Evolutionary conservation across 345 rosid genomes (phyloP), one percentile per base, ranked within the genome.

Genomic region (Lenwebbia sp.): DNA sequence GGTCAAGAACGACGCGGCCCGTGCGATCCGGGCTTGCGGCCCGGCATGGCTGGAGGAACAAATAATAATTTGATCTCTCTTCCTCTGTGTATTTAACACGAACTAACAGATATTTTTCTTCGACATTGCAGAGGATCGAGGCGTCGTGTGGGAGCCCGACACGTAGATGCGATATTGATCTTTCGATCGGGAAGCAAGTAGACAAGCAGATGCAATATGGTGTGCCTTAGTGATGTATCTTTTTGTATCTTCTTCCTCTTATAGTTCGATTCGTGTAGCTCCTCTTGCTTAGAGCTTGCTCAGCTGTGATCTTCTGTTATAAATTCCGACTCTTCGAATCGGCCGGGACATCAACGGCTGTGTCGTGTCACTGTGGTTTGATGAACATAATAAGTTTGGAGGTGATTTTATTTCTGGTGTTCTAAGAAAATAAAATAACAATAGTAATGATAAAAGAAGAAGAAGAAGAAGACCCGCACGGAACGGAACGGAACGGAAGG

Each of bases 51-150:
- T n/a, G n/a, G n/a, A n/a, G n/a, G n/a, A n/a, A n/a, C n/a, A n/a
- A n/a, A n/a, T n/a, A n/a, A n/a, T n/a, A n/a, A n/a, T n/a, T n/a
- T n/a, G n/a, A n/a, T n/a, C n/a, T n/a, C n/a, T n/a, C n/a, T n/a
- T n/a, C n/a, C n/a, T n/a, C n/a, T n/a, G n/a, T n/a, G n/a, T n/a
- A n/a, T n/a, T n/a, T n/a, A n/a, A n/a, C n/a, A n/a, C n/a, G n/a
- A n/a, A n/a, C n/a, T 49, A 54, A 28, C 26, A 53, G 57, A 60
- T 26, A 47, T 86, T 87, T 55, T 21, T 5, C 33, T 86, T 25
- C 83, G 47, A 62, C 82, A 14, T 91, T 84, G 55, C 90, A 91
- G 96, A 94, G 91, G 92, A 90, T 88, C 92, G 92, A 89, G 95
- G 93, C 12, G 30, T 90, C 60, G 58, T 88, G 87, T 91, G 92